Base-by-base conservation (phyloP, 1,284 basidiomycete genomes). In the Salmacisia buchloeana region DNA sequence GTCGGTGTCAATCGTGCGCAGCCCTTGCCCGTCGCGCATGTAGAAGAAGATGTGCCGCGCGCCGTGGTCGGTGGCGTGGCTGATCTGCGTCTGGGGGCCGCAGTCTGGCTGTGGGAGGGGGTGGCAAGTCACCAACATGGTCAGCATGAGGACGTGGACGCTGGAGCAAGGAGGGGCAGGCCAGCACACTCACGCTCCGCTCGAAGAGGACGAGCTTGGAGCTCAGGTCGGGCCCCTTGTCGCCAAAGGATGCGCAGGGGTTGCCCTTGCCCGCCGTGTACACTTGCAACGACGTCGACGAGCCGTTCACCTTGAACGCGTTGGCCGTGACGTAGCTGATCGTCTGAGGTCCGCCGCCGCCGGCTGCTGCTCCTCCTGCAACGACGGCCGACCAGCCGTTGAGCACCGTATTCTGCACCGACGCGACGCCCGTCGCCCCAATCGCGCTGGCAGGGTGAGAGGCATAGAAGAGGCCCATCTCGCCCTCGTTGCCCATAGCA, bases 31-130 rank as follows among this genome's bases (percentile, higher is more conserved):
- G 35, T 38, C 15, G 35, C 35, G 35, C 63, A 69, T 69, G 65
- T 67, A 70, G 45, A 69, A 39, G 27, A 70, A 27, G 12, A 71
- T 64, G 72, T 86, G 84, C 12, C 85, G 82, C 2, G 86, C 86
- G 0, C 86, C 86, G 66, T 85, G 85, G 45, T 82, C 81, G 3
- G 84, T 84, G 78, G 85, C 87, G 21, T 74, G 72, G 3, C 85
- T 85, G 23, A 86, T 82, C 31, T 85, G 81, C 18, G 86, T 86
- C 18, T 85, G 86, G 2, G 72, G 78, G 36, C 72, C 73, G 2
- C 82, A 81, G 67, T 81, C 84, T 70, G 64, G 80, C 71, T 79
- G 78, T 75, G 70, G 82, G 67, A 34, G 71, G 70, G 0, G 72
- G 68, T 6, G 71, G 80, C 58, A 82, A 78, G 84, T 84, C 60